These are phyloP conservation scores for Penicillium hesseltinei DNA, from an alignment of 2,329 filamentous ascomycete genomes.

Conservation along the genomic window DNA sequence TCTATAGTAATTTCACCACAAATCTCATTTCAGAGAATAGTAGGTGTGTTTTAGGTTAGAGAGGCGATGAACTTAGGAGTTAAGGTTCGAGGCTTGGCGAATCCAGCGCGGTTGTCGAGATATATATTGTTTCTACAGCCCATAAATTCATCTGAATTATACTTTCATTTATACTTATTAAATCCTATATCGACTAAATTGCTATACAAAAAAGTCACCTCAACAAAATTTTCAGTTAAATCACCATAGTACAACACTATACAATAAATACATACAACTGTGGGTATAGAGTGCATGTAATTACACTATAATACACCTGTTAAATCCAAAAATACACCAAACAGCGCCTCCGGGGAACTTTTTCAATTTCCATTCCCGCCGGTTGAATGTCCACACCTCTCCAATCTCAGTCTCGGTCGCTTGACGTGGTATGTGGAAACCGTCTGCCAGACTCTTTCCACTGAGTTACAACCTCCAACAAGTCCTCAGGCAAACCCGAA, in stretches of 20 bases:
- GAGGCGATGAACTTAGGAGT: neutral
- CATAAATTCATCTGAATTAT: neutral
- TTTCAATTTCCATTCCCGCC: slow-evolving; percentile 15
- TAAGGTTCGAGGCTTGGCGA: slow-evolving; percentile 2
- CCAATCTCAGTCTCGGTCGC: slow-evolving; percentile 5
- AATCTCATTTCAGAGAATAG: neutral
- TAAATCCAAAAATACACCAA: slow-evolving; percentile 3
- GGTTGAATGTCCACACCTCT: neutral
- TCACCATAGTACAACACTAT: neutral
- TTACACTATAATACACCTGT: neutral
- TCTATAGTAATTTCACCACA: neutral
- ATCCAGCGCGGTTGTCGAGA: neutral
- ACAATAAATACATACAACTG: neutral
- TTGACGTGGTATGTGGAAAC: slow-evolving; percentile 34
- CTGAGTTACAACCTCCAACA: slow-evolving; percentile 14
- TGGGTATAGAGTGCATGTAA: neutral
- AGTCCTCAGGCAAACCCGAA: slow-evolving; percentile 9
- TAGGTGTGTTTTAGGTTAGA: neutral
- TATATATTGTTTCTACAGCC: neutral
- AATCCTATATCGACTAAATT: neutral
- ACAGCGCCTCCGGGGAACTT: slow-evolving; percentile 7
- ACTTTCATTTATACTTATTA: neutral
- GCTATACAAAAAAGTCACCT: too few species aligned
- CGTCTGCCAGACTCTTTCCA: slow-evolving; percentile 15
- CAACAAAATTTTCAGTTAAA: too few species aligned